Conservation (phyloP, 78 protist species). For the Monocercomonoides exilis region DNA sequence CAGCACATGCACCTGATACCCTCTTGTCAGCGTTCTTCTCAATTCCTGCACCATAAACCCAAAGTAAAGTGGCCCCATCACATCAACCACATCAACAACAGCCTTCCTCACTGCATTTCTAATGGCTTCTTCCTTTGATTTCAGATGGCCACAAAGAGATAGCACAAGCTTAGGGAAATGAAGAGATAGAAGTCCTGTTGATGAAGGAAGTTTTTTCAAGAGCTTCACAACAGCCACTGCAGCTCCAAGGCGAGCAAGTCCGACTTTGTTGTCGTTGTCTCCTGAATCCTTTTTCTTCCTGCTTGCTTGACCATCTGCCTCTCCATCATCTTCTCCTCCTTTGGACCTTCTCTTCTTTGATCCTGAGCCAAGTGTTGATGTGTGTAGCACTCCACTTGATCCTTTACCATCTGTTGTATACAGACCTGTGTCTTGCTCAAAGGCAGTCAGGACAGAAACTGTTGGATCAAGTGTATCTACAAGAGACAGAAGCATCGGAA, state of each 20-base stretch:
- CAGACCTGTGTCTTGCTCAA: not conserved
- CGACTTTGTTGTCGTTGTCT: not conserved
- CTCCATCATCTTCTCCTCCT: too few species aligned
- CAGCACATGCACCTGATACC: conserved; percentile 7
- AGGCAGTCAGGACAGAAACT: not conserved
- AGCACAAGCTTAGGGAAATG: not conserved
- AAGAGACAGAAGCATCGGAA: not conserved
- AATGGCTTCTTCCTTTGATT: not conserved
- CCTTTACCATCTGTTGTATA: not conserved
- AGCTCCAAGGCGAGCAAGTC: not conserved
- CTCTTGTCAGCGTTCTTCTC: not conserved
- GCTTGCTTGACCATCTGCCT: not conserved
- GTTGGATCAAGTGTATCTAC: not conserved
- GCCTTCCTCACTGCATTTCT: not conserved
- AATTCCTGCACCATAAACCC: not conserved
- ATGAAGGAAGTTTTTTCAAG: not conserved
- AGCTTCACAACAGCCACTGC: not conserved
- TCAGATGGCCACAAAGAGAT: not conserved
- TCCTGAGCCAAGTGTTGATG: not conserved
- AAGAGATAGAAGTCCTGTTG: not conserved
- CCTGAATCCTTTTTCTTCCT: not conserved
- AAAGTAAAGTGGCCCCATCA: not conserved
- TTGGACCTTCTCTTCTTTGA: too few species aligned
- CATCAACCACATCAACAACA: not conserved
- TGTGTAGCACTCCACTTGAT: not conserved